phyloP scores from a whole-genome alignment of 768 basidiomycete genomes.

The Leccinum obscurum region DNA sequence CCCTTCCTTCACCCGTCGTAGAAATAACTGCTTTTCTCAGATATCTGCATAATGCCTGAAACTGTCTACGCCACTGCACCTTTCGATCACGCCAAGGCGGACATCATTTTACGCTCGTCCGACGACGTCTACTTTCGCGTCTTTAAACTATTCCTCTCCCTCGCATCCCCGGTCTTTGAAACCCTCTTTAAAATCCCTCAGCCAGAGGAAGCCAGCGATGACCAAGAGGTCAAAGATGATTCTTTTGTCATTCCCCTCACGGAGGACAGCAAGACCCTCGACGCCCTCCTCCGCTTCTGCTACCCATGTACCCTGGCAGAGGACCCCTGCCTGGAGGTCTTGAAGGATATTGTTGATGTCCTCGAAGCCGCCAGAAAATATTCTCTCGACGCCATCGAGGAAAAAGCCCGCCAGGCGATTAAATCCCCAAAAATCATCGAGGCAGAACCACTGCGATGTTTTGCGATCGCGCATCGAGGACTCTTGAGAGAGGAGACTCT shows the following conservation, averaged over 20 bases:
- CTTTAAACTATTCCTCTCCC: slow-evolving; percentile 32
- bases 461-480: slow-evolving; percentile 32
- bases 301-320: slow-evolving; percentile 23
- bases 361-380: slow-evolving; percentile 24
- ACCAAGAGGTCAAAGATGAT: slow-evolving; percentile 16
- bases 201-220: slow-evolving; percentile 7
- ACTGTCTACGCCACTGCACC: slow-evolving; percentile 10
- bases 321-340: slow-evolving; percentile 12
- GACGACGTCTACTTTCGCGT: slow-evolving; percentile 31
- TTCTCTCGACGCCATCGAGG: slow-evolving; percentile 21
- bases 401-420: slow-evolving; percentile 23
- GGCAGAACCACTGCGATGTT: slow-evolving; percentile 29
- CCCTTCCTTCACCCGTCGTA: not conserved
- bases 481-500: slow-evolving; percentile 23
- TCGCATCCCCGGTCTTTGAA: slow-evolving; percentile 35
- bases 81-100: slow-evolving; percentile 22
- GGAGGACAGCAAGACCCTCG: slow-evolving; percentile 23
- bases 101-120: slow-evolving; percentile 26
- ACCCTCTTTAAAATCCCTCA: slow-evolving; percentile 34
- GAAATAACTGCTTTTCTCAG: not conserved
- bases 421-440: slow-evolving; percentile 20
- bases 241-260: slow-evolving; percentile 16
- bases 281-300: slow-evolving; percentile 25
- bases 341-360: slow-evolving; percentile 13
- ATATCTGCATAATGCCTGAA: not conserved